phyloP scores from a whole-genome alignment of 345 rosid genomes.

The Erysimum cheiranthoides region DNA sequence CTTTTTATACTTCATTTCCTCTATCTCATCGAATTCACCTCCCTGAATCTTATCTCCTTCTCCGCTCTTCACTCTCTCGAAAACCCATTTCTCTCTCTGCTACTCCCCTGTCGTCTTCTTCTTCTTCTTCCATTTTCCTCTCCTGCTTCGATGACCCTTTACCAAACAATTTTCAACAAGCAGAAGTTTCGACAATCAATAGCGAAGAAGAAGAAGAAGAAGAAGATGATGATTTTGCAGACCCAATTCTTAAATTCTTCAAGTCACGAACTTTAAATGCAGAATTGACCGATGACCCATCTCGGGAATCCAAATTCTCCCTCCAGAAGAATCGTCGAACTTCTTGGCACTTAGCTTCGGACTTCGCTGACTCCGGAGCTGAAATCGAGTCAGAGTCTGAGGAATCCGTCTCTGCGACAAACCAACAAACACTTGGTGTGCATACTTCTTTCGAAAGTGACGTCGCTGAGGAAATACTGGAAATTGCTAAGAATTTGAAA shows the following conservation, averaged over 20 bases:
- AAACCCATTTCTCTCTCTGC: conserved; percentile 47
- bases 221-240: conserved; percentile 44
- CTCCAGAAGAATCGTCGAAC: conserved; percentile 73
- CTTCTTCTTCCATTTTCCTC: conserved; percentile 64
- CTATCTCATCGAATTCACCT: conserved; percentile 10
- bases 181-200: background rate
- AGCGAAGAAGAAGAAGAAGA: conserved; percentile 15
- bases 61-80: conserved; percentile 31
- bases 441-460: conserved; percentile 29
- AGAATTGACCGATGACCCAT: conserved; percentile 53
- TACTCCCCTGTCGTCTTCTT: conserved; percentile 45
- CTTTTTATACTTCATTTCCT: conserved; percentile 16
- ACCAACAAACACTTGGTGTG: conserved; percentile 38
- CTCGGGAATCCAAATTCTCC: conserved; percentile 54
- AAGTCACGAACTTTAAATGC: conserved; percentile 50
- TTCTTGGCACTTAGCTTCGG: conserved; percentile 67
- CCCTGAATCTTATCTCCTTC: conserved; percentile 34
- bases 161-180: conserved; percentile 2
- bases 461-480: conserved; percentile 56
- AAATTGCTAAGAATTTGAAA: conserved; percentile 56
- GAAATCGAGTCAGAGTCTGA: conserved; percentile 38
- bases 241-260: conserved; percentile 77
- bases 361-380: conserved; percentile 39
- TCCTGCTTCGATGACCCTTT: conserved; percentile 55
- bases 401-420: conserved; percentile 3